These are phyloP conservation scores for Ophiocytium majus DNA, from an alignment of 352 stramenopile species.

Conservation along the genomic window DNA sequence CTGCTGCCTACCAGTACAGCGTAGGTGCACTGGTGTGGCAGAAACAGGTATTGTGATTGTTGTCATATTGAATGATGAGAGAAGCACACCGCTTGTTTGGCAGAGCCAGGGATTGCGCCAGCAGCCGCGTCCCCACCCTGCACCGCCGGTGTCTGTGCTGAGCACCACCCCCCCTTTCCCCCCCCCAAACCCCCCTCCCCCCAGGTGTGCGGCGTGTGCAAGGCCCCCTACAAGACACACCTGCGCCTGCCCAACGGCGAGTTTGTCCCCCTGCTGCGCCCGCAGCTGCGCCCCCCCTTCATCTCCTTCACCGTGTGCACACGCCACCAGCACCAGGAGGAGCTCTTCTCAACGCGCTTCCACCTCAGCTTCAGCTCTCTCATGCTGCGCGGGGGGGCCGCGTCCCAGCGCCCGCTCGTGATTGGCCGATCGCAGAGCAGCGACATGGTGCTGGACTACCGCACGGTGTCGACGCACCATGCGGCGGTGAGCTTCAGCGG, in stretches of 20 bases:
- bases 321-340: conserved; percentile 65
- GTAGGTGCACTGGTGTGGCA: no score
- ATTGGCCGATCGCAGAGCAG: conserved; percentile 79
- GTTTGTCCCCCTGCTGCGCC: conserved; percentile 72
- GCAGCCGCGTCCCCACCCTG: no score
- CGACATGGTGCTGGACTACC: conserved; percentile 71
- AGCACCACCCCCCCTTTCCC: no score
- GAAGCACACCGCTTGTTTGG: no score
- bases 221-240: conserved; percentile 76
- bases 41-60: no score
- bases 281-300: conserved; percentile 73
- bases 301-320: conserved; percentile 79
- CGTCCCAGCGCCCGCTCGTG: conserved; percentile 76
- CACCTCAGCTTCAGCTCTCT: conserved; percentile 80
- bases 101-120: no score
- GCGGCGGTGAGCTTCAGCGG: conserved; percentile 74
- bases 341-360: conserved; percentile 77
- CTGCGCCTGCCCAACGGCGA: conserved; percentile 71
- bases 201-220: conserved; percentile 75
- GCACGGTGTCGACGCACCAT: conserved; percentile 82
- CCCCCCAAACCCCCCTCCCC: no score
- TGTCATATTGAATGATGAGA: no score
- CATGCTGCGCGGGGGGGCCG: conserved; percentile 53
- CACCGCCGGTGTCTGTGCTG: no score
- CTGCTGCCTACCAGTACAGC: no score